Evolutionary conservation across 352 stramenopile genomes (phyloP), one percentile per base, ranked within the genome.

Genomic region (Globisporangium orthogonon): DNA sequence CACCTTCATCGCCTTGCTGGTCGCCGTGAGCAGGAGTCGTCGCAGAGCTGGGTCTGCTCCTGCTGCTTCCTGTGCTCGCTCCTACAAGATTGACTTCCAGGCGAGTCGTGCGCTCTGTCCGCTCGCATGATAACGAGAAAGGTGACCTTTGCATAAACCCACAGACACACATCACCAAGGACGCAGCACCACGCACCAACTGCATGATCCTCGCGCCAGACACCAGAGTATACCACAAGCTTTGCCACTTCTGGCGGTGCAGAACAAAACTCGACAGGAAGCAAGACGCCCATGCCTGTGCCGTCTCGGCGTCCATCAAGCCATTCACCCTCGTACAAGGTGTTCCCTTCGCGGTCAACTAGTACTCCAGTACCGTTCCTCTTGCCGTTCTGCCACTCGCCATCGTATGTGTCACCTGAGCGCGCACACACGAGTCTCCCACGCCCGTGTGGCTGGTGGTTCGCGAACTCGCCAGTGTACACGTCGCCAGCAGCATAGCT

Each of bases 261-360:
- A 13, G 18, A 10, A 29, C 30, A 3, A 50, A 33, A 10, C 9
- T 46, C 48, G 44, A 60, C n/a, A 33, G n/a, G 40, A 1, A 55
- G 37, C 51, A 56, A 11, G 9, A 59, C 51, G 1, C 58, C 58
- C 43, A 28, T 28, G 0, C 76, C 76, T 3, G 47, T 14, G 4
- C 76, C 73, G 28, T 71, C 30, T 4, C 73, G 73, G 9, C 69
- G 51, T 14, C 69, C 69, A 41, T 63, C 52, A 7, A 54, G 49
- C 75, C 78, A 88, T 28, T 55, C 53, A n/a, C 74, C 75, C 15
- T 88, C 67, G 40, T 84, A 87, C 1, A 83, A 35, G 17, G 29
- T 23, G 18, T 50, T 54, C 0, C 60, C 67, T 0, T 43, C 7
- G 1, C 28, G 0, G 47, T 69, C 61, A 6, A 50, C 54, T 1